A percentile compares a stretch with the other conserved stretches of the same genome.
Evolutionary conservation across 2,329 filamentous ascomycete genomes (phyloP).

Genomic region (Aspergillus aculeatus): DNA sequence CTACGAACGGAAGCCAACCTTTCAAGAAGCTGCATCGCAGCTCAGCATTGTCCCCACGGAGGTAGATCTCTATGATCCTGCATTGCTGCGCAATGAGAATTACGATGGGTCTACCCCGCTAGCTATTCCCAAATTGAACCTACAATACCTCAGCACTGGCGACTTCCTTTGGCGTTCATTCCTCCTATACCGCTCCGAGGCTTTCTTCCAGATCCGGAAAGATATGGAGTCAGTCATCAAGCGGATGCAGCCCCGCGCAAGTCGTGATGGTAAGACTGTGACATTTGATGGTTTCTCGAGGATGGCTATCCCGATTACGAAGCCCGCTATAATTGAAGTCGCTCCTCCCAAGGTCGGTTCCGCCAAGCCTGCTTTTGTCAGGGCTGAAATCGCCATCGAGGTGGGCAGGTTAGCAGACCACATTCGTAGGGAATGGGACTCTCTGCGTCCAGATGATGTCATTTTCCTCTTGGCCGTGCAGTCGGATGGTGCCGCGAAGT

Average conservation of each 20-base stretch:
- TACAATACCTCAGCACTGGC: slow-evolving; percentile 91
- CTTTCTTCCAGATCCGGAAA: slow-evolving; percentile 90
- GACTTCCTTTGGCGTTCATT: slow-evolving; percentile 98
- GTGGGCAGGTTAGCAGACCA: slow-evolving; percentile 74
- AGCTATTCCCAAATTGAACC: slow-evolving; percentile 87
- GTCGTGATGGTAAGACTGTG: slow-evolving; percentile 62
- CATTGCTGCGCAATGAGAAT: slow-evolving; percentile 74
- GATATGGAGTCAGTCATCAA: slow-evolving; percentile 82
- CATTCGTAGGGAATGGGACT: slow-evolving; percentile 84
- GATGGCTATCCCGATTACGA: slow-evolving; percentile 86
- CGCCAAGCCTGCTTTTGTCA: slow-evolving; percentile 76
- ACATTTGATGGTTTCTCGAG: slow-evolving; percentile 81
- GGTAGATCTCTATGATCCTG: slow-evolving; percentile 70
- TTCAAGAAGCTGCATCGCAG: slow-evolving; percentile 72
- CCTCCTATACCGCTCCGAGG: slow-evolving; percentile 81
- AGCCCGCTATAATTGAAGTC: slow-evolving; percentile 83
- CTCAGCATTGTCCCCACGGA: slow-evolving; percentile 84
- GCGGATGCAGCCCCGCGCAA: slow-evolving; percentile 69
- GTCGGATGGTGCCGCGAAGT: slow-evolving; percentile 44
- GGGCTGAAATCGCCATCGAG: slow-evolving; percentile 82
- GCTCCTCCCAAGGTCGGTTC: slow-evolving; percentile 80
- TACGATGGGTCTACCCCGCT: slow-evolving; percentile 87
- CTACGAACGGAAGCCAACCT: slow-evolving; percentile 76
- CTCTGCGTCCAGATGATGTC: slow-evolving; percentile 79
- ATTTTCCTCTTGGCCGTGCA: slow-evolving; percentile 82